Evolutionary conservation across 768 basidiomycete species (phyloP).

Genomic region (Hygrophoropsis aurantiaca): DNA sequence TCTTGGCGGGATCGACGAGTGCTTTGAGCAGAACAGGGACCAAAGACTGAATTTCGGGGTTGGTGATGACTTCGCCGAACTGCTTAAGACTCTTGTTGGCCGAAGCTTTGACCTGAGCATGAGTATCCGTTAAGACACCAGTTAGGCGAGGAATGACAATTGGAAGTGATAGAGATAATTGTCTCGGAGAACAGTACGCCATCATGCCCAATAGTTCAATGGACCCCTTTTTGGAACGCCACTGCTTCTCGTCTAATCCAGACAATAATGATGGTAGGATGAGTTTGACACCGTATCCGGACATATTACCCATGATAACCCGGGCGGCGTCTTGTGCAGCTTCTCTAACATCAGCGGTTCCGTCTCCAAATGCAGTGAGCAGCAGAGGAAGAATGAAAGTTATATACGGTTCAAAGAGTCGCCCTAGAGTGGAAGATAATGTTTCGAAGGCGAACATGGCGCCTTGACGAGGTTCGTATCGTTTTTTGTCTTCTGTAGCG

Average conservation of each 20-base stretch:
- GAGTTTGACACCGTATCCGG: slow-evolving; percentile 93
- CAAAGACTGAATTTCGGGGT: slow-evolving; percentile 92
- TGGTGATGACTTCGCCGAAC: slow-evolving; percentile 97
- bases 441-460: slow-evolving; percentile 96
- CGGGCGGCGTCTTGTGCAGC: slow-evolving; percentile 89
- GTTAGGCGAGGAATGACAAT: slow-evolving; percentile 97
- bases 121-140: slow-evolving; percentile 93
- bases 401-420: slow-evolving; percentile 93
- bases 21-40: slow-evolving; percentile 91
- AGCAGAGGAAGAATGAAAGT: slow-evolving; percentile 81
- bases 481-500: slow-evolving; percentile 87
- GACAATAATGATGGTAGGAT: slow-evolving; percentile 87
- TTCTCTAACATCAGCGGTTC: slow-evolving; percentile 84
- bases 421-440: slow-evolving; percentile 79
- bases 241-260: slow-evolving; percentile 96
- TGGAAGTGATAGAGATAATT: slow-evolving; percentile 91
- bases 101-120: slow-evolving; percentile 89
- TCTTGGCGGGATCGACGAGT: slow-evolving; percentile 92
- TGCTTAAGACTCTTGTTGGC: slow-evolving; percentile 96
- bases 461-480: slow-evolving; percentile 85
- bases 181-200: slow-evolving; percentile 96
- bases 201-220: slow-evolving; percentile 97
- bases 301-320: slow-evolving; percentile 94
- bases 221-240: slow-evolving; percentile 96
- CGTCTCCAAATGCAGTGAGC: slow-evolving; percentile 83